phyloP scores from a whole-genome alignment of 2,329 filamentous ascomycete species.

The Hortaea werneckii region DNA sequence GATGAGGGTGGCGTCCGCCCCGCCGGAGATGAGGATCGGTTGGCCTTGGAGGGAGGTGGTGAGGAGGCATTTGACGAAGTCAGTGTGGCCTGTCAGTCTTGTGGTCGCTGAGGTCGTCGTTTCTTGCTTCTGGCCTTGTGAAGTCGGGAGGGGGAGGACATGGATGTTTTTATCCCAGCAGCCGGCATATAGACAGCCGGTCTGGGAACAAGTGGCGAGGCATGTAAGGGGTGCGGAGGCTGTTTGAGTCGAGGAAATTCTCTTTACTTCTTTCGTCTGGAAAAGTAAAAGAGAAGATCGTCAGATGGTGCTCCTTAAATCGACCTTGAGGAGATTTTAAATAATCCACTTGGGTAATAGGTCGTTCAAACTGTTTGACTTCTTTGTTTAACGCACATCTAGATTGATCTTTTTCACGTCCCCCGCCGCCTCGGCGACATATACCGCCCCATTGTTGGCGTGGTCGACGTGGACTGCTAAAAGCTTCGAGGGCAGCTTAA shows the following conservation, averaged over 20 bases:
- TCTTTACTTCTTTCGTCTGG: constrained; percentile 36
- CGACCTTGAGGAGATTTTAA: no score
- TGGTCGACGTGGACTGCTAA: constrained; percentile 64
- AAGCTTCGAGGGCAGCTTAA: constrained; percentile 75
- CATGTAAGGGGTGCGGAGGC: constrained; percentile 73
- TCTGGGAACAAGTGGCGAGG: constrained; percentile 49
- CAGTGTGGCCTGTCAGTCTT: constrained; percentile 53
- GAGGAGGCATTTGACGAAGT: constrained; percentile 81
- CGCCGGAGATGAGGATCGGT: constrained; percentile 42
- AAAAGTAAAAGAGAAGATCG: no score
- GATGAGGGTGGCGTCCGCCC: constrained; percentile 43
- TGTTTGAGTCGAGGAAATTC: constrained; percentile 49
- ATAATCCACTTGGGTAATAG: no score
- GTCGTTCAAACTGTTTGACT: no score
- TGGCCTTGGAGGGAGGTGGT: constrained; percentile 51
- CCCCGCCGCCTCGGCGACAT: constrained; percentile 81
- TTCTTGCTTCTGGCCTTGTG: constrained; percentile 48
- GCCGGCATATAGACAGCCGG: constrained; percentile 62
- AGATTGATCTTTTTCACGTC: constrained; percentile 63
- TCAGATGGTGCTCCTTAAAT: no score
- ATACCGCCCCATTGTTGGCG: constrained; percentile 49
- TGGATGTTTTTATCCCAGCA: constrained; percentile 93
- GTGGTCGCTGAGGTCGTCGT: neutral
- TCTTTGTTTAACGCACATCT: constrained; percentile 51
- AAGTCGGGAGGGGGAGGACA: neutral